These are phyloP conservation scores for Anthoceros angustus DNA, from an alignment of 225 moss, liverwort and hornwort genomes.

Conservation along the genomic window DNA sequence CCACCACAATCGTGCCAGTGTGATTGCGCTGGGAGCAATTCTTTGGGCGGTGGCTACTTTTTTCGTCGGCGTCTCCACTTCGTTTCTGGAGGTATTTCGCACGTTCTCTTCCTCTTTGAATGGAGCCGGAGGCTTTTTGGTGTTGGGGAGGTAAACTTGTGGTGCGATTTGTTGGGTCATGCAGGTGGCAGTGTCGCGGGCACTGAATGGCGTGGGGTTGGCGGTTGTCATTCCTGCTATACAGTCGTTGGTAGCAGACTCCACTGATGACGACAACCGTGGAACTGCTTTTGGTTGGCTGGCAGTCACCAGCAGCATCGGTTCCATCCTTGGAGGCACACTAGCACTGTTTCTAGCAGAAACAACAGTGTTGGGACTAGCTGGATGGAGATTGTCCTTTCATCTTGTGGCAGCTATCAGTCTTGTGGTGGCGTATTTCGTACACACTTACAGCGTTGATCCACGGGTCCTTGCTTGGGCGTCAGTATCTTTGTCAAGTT, in stretches of 20 bases:
- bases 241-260: slow-evolving; percentile 83
- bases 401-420: slow-evolving; percentile 55
- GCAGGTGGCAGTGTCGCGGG: slow-evolving; percentile 81
- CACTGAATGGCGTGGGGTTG: slow-evolving; percentile 78
- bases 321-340: slow-evolving; percentile 60
- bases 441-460: slow-evolving; percentile 45
- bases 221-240: slow-evolving; percentile 84
- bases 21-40: slow-evolving; percentile 68
- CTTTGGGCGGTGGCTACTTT: slow-evolving; percentile 86
- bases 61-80: slow-evolving; percentile 72
- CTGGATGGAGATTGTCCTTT: slow-evolving; percentile 86
- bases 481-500: slow-evolving; percentile 36
- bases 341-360: slow-evolving; percentile 54
- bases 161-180: too few relatives aligned
- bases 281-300: slow-evolving; percentile 86
- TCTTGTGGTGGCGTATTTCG: slow-evolving; percentile 42
- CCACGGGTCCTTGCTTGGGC: slow-evolving; percentile 39
- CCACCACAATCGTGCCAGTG: slow-evolving; percentile 58
- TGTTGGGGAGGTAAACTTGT: not conserved
- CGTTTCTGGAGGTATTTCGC: slow-evolving; percentile 48
- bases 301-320: slow-evolving; percentile 54
- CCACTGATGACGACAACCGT: slow-evolving; percentile 50
- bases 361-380: slow-evolving; percentile 33
- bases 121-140: not conserved
- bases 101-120: not conserved